Evolutionary conservation across 1,139 yeast species (phyloP).

Genomic region (Sugiyamaella castrensis): DNA sequence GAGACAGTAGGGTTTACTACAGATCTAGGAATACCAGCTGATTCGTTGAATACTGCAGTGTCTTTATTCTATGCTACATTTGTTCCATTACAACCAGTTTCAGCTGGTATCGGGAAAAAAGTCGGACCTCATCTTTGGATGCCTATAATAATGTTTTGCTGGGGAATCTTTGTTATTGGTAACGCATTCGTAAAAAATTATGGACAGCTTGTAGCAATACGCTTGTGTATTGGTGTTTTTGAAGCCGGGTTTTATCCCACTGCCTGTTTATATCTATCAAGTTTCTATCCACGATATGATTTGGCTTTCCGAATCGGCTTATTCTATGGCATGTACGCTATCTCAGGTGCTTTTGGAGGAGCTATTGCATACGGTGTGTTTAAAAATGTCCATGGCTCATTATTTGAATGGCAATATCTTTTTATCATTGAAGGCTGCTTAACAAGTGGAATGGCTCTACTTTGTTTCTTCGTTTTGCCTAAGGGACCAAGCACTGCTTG

Average conservation of each 20-base stretch:
- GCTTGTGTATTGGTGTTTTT: conserved; percentile 52
- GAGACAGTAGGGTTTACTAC: conserved; percentile 53
- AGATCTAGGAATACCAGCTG: conserved; percentile 47
- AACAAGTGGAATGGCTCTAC: conserved; percentile 7
- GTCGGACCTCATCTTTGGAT: conserved; percentile 42
- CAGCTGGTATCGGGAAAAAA: conserved; percentile 40
- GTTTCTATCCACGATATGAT: conserved; percentile 9
- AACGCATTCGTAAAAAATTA: conserved; percentile 43
- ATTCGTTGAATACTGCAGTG: conserved; percentile 48
- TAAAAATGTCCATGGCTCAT: conserved; percentile 13
- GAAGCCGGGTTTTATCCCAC: conserved; percentile 62
- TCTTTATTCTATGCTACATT: conserved; percentile 57
- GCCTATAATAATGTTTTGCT: conserved; percentile 48
- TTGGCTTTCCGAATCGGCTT: conserved; percentile 7
- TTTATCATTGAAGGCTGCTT: conserved; percentile 11
- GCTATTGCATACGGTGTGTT: conserved; percentile 11
- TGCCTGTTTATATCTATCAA: conserved; percentile 29
- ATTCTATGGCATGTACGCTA: conserved; percentile 11
- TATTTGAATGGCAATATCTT: conserved; percentile 12
- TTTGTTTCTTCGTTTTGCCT: conserved; percentile 10
- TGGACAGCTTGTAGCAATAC: conserved; percentile 43
- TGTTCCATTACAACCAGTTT: conserved; percentile 51
- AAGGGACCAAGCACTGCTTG: conserved; percentile 14
- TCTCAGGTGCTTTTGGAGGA: conserved; percentile 14
- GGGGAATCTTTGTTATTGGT: conserved; percentile 49